Evolutionary conservation across 768 basidiomycete species (phyloP).

Genomic region (Lactarius sp.): DNA sequence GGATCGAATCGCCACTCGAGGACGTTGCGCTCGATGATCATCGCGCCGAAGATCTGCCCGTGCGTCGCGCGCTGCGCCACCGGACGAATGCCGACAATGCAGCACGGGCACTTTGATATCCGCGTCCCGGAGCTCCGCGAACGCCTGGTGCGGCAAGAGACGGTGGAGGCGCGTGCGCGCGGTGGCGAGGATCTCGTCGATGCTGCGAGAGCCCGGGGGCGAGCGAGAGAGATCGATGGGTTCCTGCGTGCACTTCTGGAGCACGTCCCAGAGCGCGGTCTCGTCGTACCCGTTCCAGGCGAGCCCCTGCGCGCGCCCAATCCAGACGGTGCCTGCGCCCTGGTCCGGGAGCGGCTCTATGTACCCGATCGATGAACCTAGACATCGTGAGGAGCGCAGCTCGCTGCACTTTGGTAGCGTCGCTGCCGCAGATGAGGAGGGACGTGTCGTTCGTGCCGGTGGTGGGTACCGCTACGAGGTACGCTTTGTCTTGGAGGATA

Average conservation of each 20-base stretch:
- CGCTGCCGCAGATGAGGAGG: constrained; percentile 31
- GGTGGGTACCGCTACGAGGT: constrained; percentile 46
- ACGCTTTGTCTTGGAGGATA: constrained; percentile 31
- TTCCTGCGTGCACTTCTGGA: constrained; percentile 56
- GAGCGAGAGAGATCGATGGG: too few species aligned
- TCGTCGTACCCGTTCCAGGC: constrained; percentile 57
- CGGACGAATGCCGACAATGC: constrained; percentile 75
- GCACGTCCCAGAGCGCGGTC: constrained; percentile 62
- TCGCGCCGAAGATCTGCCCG: constrained; percentile 62
- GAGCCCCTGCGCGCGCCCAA: constrained; percentile 39
- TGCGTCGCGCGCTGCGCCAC: constrained; percentile 50
- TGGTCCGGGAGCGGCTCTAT: too few species aligned
- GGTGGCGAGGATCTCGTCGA: constrained; percentile 51
- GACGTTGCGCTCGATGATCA: constrained; percentile 69
- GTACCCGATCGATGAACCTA: too few species aligned
- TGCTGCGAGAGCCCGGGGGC: constrained; percentile 40
- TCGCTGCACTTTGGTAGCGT: constrained; percentile 54
- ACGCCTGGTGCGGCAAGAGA: constrained; percentile 40
- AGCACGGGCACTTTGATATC: constrained; percentile 54
- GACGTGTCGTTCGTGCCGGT: constrained; percentile 37
- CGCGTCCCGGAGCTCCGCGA: too few species aligned
- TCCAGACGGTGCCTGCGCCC: too few species aligned
- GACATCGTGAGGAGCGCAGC: constrained; percentile 40
- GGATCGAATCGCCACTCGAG: constrained; percentile 83
- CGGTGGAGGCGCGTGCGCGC: constrained; percentile 63